Percentiles rank a stretch among this genome's conserved stretches.
Evolutionary conservation across 108 stramenopile genomes (phyloP).

Genomic region (Craspedostauros australis): DNA sequence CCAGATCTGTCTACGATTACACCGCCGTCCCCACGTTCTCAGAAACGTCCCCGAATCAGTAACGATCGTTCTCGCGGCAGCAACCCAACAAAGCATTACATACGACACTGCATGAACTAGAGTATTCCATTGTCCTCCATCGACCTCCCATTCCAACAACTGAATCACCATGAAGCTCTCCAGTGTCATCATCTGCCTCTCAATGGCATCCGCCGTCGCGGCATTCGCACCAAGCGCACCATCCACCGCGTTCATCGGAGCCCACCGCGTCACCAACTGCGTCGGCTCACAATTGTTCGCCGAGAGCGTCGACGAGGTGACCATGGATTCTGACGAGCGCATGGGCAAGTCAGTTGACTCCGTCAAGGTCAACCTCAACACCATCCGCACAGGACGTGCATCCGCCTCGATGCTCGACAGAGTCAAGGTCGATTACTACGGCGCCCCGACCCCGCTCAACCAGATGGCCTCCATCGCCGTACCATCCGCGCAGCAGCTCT

Average conservation of each 20-base stretch:
- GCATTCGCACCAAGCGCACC: conserved; percentile 17
- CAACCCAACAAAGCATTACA: no score
- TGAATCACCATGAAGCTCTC: conserved; percentile 9
- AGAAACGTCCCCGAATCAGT: no score
- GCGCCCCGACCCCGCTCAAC: conserved; percentile 83
- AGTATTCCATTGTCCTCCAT: no score
- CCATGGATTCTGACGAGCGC: conserved; percentile 59
- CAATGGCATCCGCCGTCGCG: conserved; percentile 1
- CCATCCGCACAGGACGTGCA: conserved; percentile 91
- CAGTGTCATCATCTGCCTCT: not conserved
- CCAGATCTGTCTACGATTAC: no score
- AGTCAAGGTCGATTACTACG: conserved; percentile 89
- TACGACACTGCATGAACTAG: no score
- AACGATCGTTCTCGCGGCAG: no score
- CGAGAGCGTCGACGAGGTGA: conserved; percentile 27
- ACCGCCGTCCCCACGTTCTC: no score
- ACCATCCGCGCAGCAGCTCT: conserved; percentile 82
- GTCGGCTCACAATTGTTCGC: conserved; percentile 24
- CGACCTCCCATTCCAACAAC: not conserved
- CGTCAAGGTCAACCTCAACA: conserved; percentile 59
- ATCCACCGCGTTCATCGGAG: not conserved
- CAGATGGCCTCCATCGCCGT: conserved; percentile 87
- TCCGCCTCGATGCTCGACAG: conserved; percentile 84
- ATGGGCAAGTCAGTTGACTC: conserved; percentile 87
- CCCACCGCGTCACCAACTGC: not conserved